A percentile compares a stretch with the other conserved stretches of the same genome.
These are phyloP conservation scores for Botrytis fragariae DNA, from an alignment of 2,329 filamentous ascomycete genomes.

Conservation along the genomic window DNA sequence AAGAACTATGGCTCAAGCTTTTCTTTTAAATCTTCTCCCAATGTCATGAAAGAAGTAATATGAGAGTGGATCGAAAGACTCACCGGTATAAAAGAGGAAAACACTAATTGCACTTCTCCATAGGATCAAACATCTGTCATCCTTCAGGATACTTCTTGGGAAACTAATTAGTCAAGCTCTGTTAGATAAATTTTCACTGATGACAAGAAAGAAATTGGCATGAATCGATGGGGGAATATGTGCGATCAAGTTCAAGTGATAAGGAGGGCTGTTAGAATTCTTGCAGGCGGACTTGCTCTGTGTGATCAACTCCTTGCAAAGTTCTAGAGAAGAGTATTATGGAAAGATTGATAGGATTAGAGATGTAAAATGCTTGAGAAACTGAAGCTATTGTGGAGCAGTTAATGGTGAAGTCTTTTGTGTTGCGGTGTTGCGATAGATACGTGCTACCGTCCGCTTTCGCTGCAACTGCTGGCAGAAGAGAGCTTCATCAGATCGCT, in stretches of 20 bases:
- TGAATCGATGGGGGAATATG: background rate
- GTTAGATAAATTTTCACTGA: background rate
- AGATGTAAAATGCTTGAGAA: background rate
- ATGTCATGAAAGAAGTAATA: background rate
- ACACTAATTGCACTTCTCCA: background rate
- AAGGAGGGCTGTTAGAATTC: background rate
- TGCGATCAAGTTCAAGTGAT: background rate
- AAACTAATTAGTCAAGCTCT: background rate
- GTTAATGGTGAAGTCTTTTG: background rate
- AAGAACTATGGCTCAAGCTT: background rate
- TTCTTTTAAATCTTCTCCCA: background rate
- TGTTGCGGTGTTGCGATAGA: background rate
- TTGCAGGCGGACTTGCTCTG: background rate
- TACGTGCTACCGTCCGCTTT: background rate
- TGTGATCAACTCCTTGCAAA: background rate
- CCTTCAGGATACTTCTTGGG: background rate
- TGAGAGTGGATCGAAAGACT: background rate
- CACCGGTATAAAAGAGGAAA: background rate
- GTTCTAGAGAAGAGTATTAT: background rate
- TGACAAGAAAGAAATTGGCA: background rate
- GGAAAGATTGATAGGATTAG: accelerated
- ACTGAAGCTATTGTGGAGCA: background rate
- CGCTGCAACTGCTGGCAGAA: background rate
- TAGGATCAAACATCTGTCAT: too few relatives aligned
- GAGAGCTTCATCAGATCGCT: background rate